Evolutionary conservation across 768 basidiomycete species (phyloP), one percentile per base, ranked within the genome.

Genomic region (Roridomyces roridus): DNA sequence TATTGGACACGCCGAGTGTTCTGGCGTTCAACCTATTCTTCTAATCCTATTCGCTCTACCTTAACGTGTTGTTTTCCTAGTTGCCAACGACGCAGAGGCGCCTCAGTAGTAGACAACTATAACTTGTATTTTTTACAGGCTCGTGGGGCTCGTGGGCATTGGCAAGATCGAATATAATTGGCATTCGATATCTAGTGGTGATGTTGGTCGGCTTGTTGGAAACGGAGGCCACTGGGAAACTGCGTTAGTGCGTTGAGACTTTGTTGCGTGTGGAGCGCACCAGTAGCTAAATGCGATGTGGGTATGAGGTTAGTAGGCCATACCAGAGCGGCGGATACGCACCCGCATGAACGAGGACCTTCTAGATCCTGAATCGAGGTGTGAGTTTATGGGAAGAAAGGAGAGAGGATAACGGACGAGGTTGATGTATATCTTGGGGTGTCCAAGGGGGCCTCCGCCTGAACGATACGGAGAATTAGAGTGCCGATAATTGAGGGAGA

Each of bases 361-460:
- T 91, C 87, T 74, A 93, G 86, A 79, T 98, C 94, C 92, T 94
- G 55, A n/a, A 62, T 34, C 15, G 37, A 40, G 53, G 28, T 36
- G 28, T 54, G 48, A 51, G 59, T 37, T 46, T 31, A 40, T 41
- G 34, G 45, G 51, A 35, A 36, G 47, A 28, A 31, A 25, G 40
- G 49, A 37, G 54, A 29, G 47, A 51, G 49, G 26, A 47, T 49
- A 36, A 77, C 91, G 57, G 65, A 94, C 95, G 70, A 99, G 72
- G 77, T 98, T 98, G 72, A 99, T 94, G 68, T 85, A 98, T 57
- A 98, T 87, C 79, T 94, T 96, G 6, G 97, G 97, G 70, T 99
- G 97, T 21, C 97, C 97, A 25, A 99, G 82, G 39, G 97, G 85
- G 11, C 96, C 97, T 70, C 87, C 89, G 74, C 96, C 96, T 98